Evolutionary conservation across 371 early-diverging fungal species (phyloP), one percentile per base, ranked within the genome.

Genomic region (Mucor circinelloides): DNA sequence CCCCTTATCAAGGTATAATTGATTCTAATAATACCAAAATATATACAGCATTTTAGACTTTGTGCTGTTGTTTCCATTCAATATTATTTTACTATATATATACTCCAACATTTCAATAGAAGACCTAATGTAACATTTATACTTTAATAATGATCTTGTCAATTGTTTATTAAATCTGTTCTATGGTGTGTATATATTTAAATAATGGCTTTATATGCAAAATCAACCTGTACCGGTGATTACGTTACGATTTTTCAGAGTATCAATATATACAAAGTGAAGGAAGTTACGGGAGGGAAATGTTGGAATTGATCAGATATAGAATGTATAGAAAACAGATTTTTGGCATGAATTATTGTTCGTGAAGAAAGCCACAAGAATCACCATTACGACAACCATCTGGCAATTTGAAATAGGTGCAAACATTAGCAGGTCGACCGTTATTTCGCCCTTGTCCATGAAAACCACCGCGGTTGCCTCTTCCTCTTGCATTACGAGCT

Each of bases 1-100:
- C 70, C 70, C 36, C 55, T 65, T n/a, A 31, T 66, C 25, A 72
- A 72, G 36, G 68, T 68, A 17, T 72, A 64, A 36, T 31, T 3
- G 21, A 13, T 21, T 23, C 21, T 48, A 34, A 31, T 25, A 50
- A 31, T 25, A 50, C 44, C 44, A 44, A 19, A 19, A 44, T 10
- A 34, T 34, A 42, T n/a, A 1, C n/a, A 42, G 36, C 19, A n/a
- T n/a, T n/a, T 44, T 44, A n/a, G 30, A 9, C 44, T 5, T 52
- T 50, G 5, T 15, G 54, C 28, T 52, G 28, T 27, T 27, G 4
- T 19, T 52, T 10, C 5, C 46, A n/a, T n/a, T n/a, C n/a, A n/a
- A n/a, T n/a, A n/a, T n/a, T n/a, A n/a, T n/a, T n/a, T n/a, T n/a
- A n/a, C n/a, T n/a, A 36, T 36, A 2, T 13, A 8, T 36, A 3